phyloP scores from a whole-genome alignment of 352 stramenopile species.

The Pythium sp. region DNA sequence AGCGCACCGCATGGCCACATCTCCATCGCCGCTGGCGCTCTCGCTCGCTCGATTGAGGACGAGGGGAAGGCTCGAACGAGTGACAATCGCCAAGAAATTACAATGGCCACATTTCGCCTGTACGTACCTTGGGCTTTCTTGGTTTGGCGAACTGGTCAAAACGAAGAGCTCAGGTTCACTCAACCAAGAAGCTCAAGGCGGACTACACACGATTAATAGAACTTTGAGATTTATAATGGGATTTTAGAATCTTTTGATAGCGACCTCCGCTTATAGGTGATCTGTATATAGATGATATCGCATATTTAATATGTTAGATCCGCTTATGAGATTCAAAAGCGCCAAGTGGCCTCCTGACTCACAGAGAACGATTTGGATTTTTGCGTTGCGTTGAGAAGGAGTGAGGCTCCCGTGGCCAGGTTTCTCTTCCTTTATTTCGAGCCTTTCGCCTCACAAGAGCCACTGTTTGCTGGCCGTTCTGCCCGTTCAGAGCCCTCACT shows the following conservation, averaged over 20 bases:
- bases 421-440: conserved; percentile 1
- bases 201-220: not conserved
- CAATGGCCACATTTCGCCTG: not conserved
- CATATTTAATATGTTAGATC: not conserved
- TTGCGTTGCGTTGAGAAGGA: conserved; percentile 5
- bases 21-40: not conserved
- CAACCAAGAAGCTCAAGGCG: not conserved
- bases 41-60: not conserved
- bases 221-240: not conserved
- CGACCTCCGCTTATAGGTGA: too few relatives aligned
- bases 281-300: not conserved
- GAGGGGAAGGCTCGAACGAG: not conserved
- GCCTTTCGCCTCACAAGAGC: not conserved
- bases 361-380: not conserved
- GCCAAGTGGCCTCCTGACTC: conserved; percentile 7
- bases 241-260: not conserved
- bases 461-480: not conserved
- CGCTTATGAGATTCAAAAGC: not conserved
- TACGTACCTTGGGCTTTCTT: too few relatives aligned
- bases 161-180: not conserved
- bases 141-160: too few relatives aligned
- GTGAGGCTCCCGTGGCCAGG: not conserved
- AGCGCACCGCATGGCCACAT: conserved; percentile 8
- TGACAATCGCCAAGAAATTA: not conserved
- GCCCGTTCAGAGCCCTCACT: not conserved